Base-by-base conservation (phyloP, 306 rosid species). In the Cucurbita ficifolia region DNA sequence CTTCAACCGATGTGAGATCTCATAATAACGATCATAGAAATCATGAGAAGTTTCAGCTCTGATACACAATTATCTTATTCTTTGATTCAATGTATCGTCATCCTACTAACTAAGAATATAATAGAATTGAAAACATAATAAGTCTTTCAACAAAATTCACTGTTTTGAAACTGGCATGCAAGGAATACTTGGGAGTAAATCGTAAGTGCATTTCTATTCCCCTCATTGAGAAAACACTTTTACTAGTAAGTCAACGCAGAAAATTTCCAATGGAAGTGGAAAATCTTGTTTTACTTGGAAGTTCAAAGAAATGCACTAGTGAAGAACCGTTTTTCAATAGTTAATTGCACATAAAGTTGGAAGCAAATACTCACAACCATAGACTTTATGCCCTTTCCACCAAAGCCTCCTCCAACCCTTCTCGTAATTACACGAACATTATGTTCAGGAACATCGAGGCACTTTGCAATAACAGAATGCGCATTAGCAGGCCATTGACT, bases 321-420 rank as follows among this genome's bases (percentile, higher is more conserved):
- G 43, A 70, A 13, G 22, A 46, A 3, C 38, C 8, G 8, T 12
- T 43, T 64, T 39, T 40, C 29, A 64, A 42, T 9, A 38, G 17
- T 18, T 4, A 18, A 39, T 35, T 40, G n/a, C 55, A 45, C 11
- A 9, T 29, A 67, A 38, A 38, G 45, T 54, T 43, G 62, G 49
- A 36, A 50, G 76, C 50, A 38, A 33, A 83, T 86, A 87, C 98
- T 86, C 84, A 94, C 97, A 75, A 88, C 10, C 43, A 87, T 76
- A 65, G 90, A 61, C 77, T 78, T 87, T 33, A 81, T 3, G 72
- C 86, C 82, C 83, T 94, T 94, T 76, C 98, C 98, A 46, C 98
- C 98, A 80, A 90, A 94, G 51, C 96, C 98, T 61, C 98, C 98
- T 16, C 98, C 98, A 56, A 87, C 96, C 83, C 96, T 84, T 81